These are phyloP conservation scores for Amphichorda felina DNA, from an alignment of 2,329 filamentous ascomycete genomes.

Conservation along the genomic window DNA sequence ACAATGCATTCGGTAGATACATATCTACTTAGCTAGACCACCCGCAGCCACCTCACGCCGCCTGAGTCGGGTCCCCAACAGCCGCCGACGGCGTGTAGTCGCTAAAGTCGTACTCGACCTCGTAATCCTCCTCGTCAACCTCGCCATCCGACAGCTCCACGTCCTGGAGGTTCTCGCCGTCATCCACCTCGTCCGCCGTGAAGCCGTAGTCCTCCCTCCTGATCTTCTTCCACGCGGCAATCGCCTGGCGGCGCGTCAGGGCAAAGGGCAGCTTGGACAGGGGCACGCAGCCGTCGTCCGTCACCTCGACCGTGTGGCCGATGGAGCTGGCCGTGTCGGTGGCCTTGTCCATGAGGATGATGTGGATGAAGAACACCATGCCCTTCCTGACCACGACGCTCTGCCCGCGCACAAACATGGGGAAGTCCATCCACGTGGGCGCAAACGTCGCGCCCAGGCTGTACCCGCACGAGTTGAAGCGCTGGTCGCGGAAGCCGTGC, in stretches of 20 bases:
- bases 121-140: conserved; percentile 17
- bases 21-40: too few relatives aligned
- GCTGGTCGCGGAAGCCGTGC: conserved; percentile 5
- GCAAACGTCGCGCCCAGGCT: conserved; percentile 5
- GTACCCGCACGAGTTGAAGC: conserved; percentile 5
- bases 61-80: too few relatives aligned
- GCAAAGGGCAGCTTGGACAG: conserved; percentile 19
- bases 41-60: too few relatives aligned
- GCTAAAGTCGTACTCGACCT: conserved; percentile 21
- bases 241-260: conserved; percentile 17
- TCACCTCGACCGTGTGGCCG: conserved; percentile 17
- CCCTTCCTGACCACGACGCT: conserved; percentile 3
- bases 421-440: conserved; percentile 5
- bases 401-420: conserved; percentile 5
- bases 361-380: conserved; percentile 21
- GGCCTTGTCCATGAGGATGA: conserved; percentile 20
- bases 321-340: conserved; percentile 20
- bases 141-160: conserved; percentile 19
- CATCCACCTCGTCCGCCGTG: conserved; percentile 15
- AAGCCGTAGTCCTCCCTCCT: conserved; percentile 19
- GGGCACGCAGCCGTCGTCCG: conserved; percentile 14
- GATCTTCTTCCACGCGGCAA: conserved; percentile 20
- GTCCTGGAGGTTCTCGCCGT: conserved; percentile 18
- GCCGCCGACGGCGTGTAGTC: conserved; percentile 8
- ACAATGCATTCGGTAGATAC: too few relatives aligned